Evolutionary conservation across 1,284 basidiomycete genomes (phyloP), one percentile per base, ranked within the genome.

Genomic region (Volvariella volvacea): DNA sequence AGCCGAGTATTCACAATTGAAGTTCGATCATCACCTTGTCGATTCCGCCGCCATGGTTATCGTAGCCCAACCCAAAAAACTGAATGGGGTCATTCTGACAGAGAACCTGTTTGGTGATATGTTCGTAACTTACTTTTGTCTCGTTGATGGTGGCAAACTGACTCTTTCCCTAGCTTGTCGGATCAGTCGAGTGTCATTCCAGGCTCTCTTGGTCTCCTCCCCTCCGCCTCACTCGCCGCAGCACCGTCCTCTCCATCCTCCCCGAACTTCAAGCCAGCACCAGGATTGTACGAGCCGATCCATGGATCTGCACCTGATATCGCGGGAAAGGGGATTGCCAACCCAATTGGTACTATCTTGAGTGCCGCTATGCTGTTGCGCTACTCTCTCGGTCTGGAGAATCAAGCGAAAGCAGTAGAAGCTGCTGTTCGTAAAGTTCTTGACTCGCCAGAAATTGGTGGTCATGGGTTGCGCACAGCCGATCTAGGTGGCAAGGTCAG

Each of bases 31-130:
- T 67, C 82, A 88, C 52, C 78, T 98, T 49, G 93, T 99, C 47
- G 96, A 99, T 68, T 90, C 93, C 3, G 93, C 95, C 1, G 85
- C 94, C 12, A 99, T 99, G 96, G 65, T 96, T 52, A 90, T 99
- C 65, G 92, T 97, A 40, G 74, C 88, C 39, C 93, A 80, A 61
- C 96, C 96, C 3, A 80, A 77, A 56, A 97, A 96, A 67, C 75
- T 99, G 46, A 99, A 99, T 60, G 96, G 96, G 52, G 85, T 99
- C 41, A 75, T 96, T 49, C 67, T 97, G 45, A 97, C 93, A 1
- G 93, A 96, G 68, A 97, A 97, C 66, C 68, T 97, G 61, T 96
- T 97, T 55, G 93, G 93, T 45, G 94, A 97, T 65, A 96, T 97
- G 91, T 92, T 59, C 59, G 88, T 69, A 33, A n/a, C 31, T 6